These are phyloP conservation scores for Ustilago crameri DNA, from an alignment of 1,284 basidiomycete genomes.

Conservation along the genomic window DNA sequence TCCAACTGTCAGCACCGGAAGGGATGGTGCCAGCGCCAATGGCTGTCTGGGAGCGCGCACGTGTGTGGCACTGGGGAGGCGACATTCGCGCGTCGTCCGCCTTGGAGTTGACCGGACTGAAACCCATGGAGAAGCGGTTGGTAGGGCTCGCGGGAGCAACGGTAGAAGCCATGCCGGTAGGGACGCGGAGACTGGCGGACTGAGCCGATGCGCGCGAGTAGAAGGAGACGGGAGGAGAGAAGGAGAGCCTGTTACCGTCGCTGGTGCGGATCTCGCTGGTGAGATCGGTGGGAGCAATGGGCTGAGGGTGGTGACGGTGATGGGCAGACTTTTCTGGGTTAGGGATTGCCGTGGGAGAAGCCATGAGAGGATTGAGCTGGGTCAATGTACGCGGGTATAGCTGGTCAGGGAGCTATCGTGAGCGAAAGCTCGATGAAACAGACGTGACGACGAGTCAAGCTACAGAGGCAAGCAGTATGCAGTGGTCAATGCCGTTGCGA, in stretches of 20 bases:
- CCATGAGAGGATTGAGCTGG: conserved; percentile 25
- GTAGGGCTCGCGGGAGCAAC: conserved; percentile 33
- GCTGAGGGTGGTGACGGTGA: conserved; percentile 32
- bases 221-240: conserved; percentile 39
- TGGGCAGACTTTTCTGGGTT: conserved; percentile 56
- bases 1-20: conserved; percentile 24
- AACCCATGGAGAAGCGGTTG: conserved; percentile 38
- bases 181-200: conserved; percentile 22
- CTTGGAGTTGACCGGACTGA: conserved; percentile 18
- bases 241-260: conserved; percentile 40
- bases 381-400: not conserved
- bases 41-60: conserved; percentile 44
- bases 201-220: conserved; percentile 42
- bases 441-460: not conserved
- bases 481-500: not conserved
- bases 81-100: conserved; percentile 26
- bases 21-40: conserved; percentile 29
- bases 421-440: not conserved
- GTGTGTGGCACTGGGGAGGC: conserved; percentile 34
- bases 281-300: conserved; percentile 21
- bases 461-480: not conserved
- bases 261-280: conserved; percentile 45
- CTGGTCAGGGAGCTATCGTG: not conserved
- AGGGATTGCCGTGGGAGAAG: conserved; percentile 55
- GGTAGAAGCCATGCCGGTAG: conserved; percentile 35